Base-by-base conservation (phyloP, 345 rosid genomes). In the Citrus mangshanensis region DNA sequence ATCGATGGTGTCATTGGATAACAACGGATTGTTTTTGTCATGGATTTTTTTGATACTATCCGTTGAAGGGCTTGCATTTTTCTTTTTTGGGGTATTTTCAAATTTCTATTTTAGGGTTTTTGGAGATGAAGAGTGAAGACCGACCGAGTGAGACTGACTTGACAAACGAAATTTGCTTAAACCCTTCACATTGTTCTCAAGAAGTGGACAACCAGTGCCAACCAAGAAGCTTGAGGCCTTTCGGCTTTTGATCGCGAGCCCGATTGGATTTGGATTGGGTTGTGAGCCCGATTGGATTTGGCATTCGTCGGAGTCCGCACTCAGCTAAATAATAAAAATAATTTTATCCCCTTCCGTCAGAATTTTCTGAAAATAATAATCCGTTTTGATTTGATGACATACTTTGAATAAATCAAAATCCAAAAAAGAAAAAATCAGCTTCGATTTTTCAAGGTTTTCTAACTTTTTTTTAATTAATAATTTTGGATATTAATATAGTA, bases 61-160 rank as follows among this genome's bases (percentile, higher is more conserved):
- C 86, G 85, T 42, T 77, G 86, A 64, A 88, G 82, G 55, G 84
- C 35, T 14, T 77, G 84, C 91, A 88, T 88, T 68, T 77, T 46
- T 38, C 10, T 38, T 3, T 46, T 46, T 46, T 46, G 1, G 65
- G 80, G 38, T 66, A 21, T 68, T 37, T 22, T 22, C 5, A 4
- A 46, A 1, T 46, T 46, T 42, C 14, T 42, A 42, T 42, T 42
- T 46, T 46, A 40, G 51, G 51, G 28, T n/a, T 22, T 68, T 22
- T 37, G 30, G 40, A 22, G 71, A 6, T 8, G 54, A 37, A 68
- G 40, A 37, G 46, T 40, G 46, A 12, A 2, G 51, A 13, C 16
- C 18, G 51, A 46, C 51, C 51, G 51, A 42, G 14, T 40, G 13
- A 40, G 46, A 40, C 13, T 2, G 12, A 35, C 3, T 2, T 38